Base-by-base conservation (phyloP, 164 flowering plant genomes). In the Magnolia changhungtana region DNA sequence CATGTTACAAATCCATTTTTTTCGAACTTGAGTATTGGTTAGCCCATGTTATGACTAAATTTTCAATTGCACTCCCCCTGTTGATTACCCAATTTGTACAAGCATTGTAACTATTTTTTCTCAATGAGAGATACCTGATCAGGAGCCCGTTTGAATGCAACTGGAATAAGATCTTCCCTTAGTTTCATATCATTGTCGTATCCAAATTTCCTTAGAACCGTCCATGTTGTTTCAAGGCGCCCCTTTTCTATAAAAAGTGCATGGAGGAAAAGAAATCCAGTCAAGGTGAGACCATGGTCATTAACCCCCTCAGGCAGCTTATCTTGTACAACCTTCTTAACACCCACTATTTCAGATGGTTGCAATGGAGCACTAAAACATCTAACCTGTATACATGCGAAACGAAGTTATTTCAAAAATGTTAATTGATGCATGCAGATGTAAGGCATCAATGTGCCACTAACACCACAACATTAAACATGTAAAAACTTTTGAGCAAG, bases 171-270 rank as follows among this genome's bases (percentile, higher is more conserved):
- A 74, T 92, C 98, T 82, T 88, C 91, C 61, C 87, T 80, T 29
- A 96, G 90, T 80, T 88, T 93, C 63, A 94, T 84, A 72, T 94
- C 97, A 87, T 94, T 89, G 71, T 96, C 89, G 76, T 96, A 96
- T 37, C 98, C 99, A 85, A 91, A 96, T 79, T 94, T 94, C 83
- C 99, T 89, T 61, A 96, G 81, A 58, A 96, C 99, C 21, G 98
- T 93, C 99, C 99, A 96, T 69, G 99, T 96, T 80, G 99, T 96
- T 88, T 96, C 99, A 59, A 96, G 83, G 31, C 97, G 96, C 49
- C 98, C 98, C 76, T 94, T 96, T 77, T 96, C 99, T 63, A 96
- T 96, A 78, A 96, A 96, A 31, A 96, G 87, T 21, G 98, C 96
- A 87, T 96, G 98, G 61, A 96, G 97, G 82, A 91, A 93, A 70